Conservation (phyloP, 1,284 basidiomycete species). For the Cryptococcus sp. region DNA sequence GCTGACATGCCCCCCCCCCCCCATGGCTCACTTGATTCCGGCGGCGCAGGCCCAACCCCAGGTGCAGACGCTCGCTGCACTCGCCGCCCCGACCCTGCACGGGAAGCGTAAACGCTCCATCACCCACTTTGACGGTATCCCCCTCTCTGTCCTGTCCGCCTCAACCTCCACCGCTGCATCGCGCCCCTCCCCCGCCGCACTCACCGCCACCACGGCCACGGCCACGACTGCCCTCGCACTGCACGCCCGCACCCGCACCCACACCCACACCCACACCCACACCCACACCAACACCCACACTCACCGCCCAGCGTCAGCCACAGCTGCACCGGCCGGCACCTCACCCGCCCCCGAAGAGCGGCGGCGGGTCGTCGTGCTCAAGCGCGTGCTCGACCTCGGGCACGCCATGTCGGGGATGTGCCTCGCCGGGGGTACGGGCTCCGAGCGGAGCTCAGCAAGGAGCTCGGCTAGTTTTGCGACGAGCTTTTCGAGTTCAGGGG, state of each 20-base stretch:
- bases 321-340: not conserved
- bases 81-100: not conserved
- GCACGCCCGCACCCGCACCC: not conserved
- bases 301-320: too few relatives aligned
- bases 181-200: slow-evolving; percentile 3
- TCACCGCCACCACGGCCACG: too few relatives aligned
- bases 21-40: not conserved
- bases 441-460: not conserved
- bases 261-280: not conserved
- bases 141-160: slow-evolving; percentile 6
- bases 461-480: slow-evolving; percentile 3
- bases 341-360: slow-evolving; percentile 2
- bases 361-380: not conserved
- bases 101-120: slow-evolving; percentile 17
- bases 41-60: not conserved
- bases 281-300: not conserved
- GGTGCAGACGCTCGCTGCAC: not conserved
- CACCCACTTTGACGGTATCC: slow-evolving; percentile 12
- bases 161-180: slow-evolving; percentile 3
- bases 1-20: too few relatives aligned
- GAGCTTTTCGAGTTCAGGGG: not conserved
- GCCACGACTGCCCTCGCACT: too few relatives aligned
- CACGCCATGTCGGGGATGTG: not conserved
- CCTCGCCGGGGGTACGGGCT: not conserved
- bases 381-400: slow-evolving; percentile 6